phyloP scores from a whole-genome alignment of 352 stramenopile genomes.

The Phytophthora sansomeana region DNA sequence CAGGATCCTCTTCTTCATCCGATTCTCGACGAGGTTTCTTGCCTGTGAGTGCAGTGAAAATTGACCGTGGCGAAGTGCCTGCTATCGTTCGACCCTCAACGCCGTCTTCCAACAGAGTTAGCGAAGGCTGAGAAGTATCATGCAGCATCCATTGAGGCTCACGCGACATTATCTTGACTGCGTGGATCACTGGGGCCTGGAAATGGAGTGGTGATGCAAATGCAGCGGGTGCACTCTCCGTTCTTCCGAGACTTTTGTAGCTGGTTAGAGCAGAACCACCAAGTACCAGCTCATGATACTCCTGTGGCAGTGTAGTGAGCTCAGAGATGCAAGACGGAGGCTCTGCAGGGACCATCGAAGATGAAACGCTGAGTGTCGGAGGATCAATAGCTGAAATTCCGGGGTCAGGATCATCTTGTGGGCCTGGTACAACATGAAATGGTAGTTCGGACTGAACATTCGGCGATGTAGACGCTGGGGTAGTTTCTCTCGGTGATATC shows the following conservation, averaged over 20 bases:
- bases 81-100: constrained; percentile 30
- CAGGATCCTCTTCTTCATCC: constrained; percentile 11
- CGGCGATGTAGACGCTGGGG: neutral
- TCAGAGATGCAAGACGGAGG: constrained; percentile 31
- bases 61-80: constrained; percentile 19
- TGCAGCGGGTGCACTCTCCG: constrained; percentile 15
- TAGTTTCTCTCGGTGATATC: neutral
- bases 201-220: neutral
- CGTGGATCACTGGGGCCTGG: neutral
- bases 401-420: neutral
- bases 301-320: constrained; percentile 32
- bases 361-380: constrained; percentile 15
- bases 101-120: constrained; percentile 26
- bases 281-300: constrained; percentile 38
- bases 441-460: too few species aligned
- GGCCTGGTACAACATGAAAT: neutral
- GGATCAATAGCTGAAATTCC: neutral
- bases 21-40: constrained; percentile 21
- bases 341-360: constrained; percentile 10
- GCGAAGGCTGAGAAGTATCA: constrained; percentile 6
- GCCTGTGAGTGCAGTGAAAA: constrained; percentile 9
- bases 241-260: constrained; percentile 20
- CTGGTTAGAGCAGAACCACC: constrained; percentile 20
- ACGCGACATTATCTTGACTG: neutral
- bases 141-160: constrained; percentile 21